Conservation (phyloP, 2,329 filamentous ascomycete genomes). For the Gaeumannomyces tritici region DNA sequence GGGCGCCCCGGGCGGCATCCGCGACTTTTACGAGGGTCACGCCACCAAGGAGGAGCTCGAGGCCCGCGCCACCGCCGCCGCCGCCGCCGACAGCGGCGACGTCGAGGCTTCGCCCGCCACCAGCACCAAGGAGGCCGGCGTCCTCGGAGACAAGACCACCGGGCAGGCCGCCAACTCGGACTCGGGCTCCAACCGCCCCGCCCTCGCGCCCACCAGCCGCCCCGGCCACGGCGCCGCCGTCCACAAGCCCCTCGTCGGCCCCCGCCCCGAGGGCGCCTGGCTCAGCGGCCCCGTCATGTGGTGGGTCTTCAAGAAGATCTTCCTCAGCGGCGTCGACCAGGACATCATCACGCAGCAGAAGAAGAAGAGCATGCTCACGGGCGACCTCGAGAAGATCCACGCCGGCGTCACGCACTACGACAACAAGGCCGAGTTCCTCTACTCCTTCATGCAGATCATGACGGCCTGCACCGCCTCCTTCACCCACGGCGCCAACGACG, state of each 20-base stretch:
- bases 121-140: background rate
- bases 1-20: constrained; percentile 29
- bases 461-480: constrained; percentile 55
- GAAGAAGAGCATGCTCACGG: constrained; percentile 32
- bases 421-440: constrained; percentile 52
- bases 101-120: constrained; percentile 10
- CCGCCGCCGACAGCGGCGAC: constrained; percentile 11
- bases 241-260: constrained; percentile 21
- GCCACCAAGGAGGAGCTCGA: constrained; percentile 43
- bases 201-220: constrained; percentile 7
- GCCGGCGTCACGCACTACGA: constrained; percentile 49
- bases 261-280: constrained; percentile 32
- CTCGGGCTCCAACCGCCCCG: constrained; percentile 13
- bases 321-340: constrained; percentile 37
- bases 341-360: constrained; percentile 28
- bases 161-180: constrained; percentile 1
- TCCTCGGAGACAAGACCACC: constrained; percentile 10
- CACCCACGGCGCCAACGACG: constrained; percentile 58
- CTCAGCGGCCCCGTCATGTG: constrained; percentile 29
- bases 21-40: constrained; percentile 48
- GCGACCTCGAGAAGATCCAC: constrained; percentile 44
- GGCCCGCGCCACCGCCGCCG: constrained; percentile 21
- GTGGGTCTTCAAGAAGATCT: constrained; percentile 31
- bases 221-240: constrained; percentile 3
- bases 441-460: constrained; percentile 50